Evolutionary conservation across 345 rosid species (phyloP).

Genomic region (Viola odorata): DNA sequence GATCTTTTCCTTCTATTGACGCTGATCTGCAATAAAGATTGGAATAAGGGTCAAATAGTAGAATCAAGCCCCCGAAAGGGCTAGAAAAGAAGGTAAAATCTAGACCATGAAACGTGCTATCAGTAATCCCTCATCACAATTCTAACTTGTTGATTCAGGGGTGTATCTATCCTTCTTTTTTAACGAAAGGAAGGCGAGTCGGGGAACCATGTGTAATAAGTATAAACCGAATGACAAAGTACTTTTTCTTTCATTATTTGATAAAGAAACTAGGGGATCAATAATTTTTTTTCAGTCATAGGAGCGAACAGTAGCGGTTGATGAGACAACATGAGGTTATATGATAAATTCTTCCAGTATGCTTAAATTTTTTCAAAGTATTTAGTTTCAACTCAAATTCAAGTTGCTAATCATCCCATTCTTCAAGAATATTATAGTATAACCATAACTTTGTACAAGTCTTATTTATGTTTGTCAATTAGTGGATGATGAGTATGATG

Average conservation of each 20-base stretch:
- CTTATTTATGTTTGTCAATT: slow-evolving; percentile 4
- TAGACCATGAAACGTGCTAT: too few species aligned
- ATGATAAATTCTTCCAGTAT: neutral
- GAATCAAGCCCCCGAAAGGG: neutral
- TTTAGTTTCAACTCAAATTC: neutral
- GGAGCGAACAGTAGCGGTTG: too few species aligned
- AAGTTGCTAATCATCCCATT: neutral
- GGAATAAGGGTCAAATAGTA: too few species aligned
- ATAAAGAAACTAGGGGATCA: too few species aligned
- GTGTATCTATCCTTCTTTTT: too few species aligned
- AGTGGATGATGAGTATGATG: slow-evolving; percentile 2
- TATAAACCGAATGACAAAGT: too few species aligned
- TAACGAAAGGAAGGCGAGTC: too few species aligned
- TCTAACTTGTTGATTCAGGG: neutral
- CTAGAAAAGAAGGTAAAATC: neutral
- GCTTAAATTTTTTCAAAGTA: neutral
- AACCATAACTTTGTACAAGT: neutral
- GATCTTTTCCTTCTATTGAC: too few species aligned
- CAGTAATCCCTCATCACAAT: neutral
- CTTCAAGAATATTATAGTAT: neutral
- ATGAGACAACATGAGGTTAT: neutral
- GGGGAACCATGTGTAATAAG: too few species aligned
- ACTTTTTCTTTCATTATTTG: too few species aligned
- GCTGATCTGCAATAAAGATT: too few species aligned
- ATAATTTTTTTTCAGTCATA: too few species aligned